phyloP scores from a whole-genome alignment of 345 rosid genomes.

The Arabidopsis thaliana region DNA sequence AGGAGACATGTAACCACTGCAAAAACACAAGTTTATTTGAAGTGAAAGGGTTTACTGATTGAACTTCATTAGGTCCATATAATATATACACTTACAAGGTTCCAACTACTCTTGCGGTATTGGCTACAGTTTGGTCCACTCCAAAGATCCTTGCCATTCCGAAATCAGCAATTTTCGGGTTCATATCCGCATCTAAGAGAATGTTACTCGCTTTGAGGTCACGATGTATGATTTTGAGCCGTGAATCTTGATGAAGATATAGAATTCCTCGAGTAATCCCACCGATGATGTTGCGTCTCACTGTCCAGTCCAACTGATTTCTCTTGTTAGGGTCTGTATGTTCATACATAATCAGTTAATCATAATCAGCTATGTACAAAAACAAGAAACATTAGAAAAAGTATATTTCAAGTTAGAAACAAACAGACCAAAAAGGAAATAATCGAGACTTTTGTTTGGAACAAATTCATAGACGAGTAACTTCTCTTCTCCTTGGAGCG shows the following conservation, averaged over 20 bases:
- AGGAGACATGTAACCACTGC: conserved; percentile 41
- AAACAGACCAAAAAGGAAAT: conserved; percentile 24
- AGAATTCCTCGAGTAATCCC: conserved; percentile 43
- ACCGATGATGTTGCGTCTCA: conserved; percentile 27
- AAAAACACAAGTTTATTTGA: background rate
- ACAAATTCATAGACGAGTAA: conserved; percentile 55
- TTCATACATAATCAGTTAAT: background rate
- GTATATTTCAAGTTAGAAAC: background rate
- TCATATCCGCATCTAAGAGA: conserved; percentile 28
- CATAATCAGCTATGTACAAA: background rate
- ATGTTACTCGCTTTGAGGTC: conserved; percentile 24
- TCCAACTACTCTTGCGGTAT: conserved; percentile 37
- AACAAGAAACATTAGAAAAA: background rate
- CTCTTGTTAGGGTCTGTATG: conserved; percentile 44
- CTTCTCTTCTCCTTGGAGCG: conserved; percentile 49
- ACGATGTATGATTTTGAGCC: conserved; percentile 39
- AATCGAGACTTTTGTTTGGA: conserved; percentile 55
- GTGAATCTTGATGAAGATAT: conserved; percentile 50
- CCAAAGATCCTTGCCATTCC: conserved; percentile 32
- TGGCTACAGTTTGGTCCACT: conserved; percentile 25
- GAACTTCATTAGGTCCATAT: too few species aligned
- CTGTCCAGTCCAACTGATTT: conserved; percentile 34
- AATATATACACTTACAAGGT: conserved; percentile 7
- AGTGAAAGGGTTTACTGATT: background rate
- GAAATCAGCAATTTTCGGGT: conserved; percentile 35